Percentiles rank a stretch among this genome's conserved stretches.
These are phyloP conservation scores for Rhodotorula babjevae DNA, from an alignment of 768 basidiomycete species.

Conservation along the genomic window DNA sequence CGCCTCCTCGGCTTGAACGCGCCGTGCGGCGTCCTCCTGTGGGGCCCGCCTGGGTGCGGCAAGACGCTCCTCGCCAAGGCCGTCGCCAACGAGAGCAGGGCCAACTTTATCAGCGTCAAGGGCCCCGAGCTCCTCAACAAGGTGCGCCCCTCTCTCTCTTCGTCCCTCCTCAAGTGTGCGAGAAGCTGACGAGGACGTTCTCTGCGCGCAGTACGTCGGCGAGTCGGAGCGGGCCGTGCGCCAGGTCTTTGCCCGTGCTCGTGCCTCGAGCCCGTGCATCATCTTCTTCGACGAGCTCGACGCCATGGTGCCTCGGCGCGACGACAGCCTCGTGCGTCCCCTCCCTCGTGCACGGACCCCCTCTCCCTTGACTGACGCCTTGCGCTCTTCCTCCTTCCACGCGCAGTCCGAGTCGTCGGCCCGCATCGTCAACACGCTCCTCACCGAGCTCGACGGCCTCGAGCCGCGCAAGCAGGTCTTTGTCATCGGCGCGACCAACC, in stretches of 20 bases:
- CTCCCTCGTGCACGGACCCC: background rate
- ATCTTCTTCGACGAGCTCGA: constrained; percentile 95
- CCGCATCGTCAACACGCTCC: constrained; percentile 85
- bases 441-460: constrained; percentile 88
- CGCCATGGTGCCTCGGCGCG: constrained; percentile 81
- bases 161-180: no score
- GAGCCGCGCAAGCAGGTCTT: constrained; percentile 57
- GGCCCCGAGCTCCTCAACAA: constrained; percentile 96
- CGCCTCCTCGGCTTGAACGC: constrained; percentile 80
- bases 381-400: no score
- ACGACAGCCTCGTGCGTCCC: constrained; percentile 71
- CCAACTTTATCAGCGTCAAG: constrained; percentile 97
- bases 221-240: constrained; percentile 93
- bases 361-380: no score
- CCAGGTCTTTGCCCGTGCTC: constrained; percentile 87
- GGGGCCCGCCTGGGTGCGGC: constrained; percentile 98
- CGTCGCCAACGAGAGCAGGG: constrained; percentile 89
- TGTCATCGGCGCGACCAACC: constrained; percentile 91
- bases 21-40: constrained; percentile 88
- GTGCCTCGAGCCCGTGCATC: constrained; percentile 90
- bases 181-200: no score
- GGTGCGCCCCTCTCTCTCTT: constrained; percentile 51
- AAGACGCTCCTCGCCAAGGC: constrained; percentile 98
- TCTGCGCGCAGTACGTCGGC: constrained; percentile 81
- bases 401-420: constrained; percentile 35